Evolutionary conservation across 2,329 filamentous ascomycete species (phyloP).

Genomic region (Sclerotinia nivalis): DNA sequence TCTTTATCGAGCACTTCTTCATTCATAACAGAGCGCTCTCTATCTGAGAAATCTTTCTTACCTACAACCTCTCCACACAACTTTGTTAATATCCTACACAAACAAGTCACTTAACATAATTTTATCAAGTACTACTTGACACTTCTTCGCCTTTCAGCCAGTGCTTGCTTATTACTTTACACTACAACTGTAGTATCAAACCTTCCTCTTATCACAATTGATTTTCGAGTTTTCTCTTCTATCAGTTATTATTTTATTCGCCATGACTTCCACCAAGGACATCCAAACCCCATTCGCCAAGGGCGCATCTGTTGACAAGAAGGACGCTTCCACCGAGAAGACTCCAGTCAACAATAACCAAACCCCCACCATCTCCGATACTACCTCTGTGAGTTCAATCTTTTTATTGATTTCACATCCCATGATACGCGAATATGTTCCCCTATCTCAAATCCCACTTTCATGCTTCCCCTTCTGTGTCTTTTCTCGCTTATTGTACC

Average conservation of each 20-base stretch:
- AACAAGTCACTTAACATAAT: no score
- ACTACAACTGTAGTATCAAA: neutral
- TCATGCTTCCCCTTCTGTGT: neutral
- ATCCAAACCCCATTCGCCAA: neutral
- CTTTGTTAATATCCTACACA: neutral
- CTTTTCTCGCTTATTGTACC: neutral
- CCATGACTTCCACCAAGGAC: neutral
- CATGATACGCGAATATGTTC: neutral
- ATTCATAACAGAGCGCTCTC: neutral
- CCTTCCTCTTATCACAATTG: neutral
- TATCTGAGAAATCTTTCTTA: neutral
- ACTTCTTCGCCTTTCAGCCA: neutral
- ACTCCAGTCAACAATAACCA: neutral
- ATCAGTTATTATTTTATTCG: neutral
- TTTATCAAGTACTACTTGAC: neutral
- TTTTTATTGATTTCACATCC: neutral
- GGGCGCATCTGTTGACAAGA: neutral
- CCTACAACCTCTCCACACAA: neutral
- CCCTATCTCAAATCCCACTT: neutral
- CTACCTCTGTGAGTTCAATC: neutral
- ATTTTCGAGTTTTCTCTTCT: neutral
- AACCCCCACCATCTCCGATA: neutral
- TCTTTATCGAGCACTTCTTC: neutral
- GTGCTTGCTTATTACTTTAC: neutral
- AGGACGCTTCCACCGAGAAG: neutral